Conservation (phyloP, 83 land plant species). For the Picea engelmannii region DNA sequence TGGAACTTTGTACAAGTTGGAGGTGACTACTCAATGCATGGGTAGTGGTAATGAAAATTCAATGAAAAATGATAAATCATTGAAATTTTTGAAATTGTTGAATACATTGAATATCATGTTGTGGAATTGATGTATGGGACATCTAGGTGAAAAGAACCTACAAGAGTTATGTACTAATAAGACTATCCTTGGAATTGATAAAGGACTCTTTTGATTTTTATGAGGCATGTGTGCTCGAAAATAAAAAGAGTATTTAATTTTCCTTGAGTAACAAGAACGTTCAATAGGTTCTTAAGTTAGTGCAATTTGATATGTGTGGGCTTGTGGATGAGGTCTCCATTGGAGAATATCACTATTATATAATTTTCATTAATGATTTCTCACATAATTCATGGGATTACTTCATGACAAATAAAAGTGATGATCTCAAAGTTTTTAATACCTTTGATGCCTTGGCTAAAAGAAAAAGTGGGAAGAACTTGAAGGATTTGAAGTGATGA, state of each 20-base stretch:
- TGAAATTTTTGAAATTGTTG: no score
- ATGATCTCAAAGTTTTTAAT: neutral
- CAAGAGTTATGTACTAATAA: neutral
- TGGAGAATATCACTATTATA: neutral
- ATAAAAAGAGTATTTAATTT: no score
- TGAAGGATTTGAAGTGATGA: neutral
- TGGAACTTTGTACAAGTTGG: no score
- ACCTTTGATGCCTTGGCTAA: neutral
- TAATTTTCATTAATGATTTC: neutral
- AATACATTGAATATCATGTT: no score
- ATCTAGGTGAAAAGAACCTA: no score
- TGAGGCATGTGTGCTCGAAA: no score
- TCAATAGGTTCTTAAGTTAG: no score
- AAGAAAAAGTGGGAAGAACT: neutral
- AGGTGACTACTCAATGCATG: no score
- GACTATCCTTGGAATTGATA: neutral
- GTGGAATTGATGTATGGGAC: no score
- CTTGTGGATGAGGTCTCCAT: neutral
- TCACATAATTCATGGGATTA: neutral
- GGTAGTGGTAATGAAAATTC: no score
- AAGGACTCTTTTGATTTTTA: neutral
- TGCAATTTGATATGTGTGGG: rapidly evolving
- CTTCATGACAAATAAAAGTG: neutral
- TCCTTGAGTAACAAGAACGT: no score
- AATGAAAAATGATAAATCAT: no score